Evolutionary conservation across 1,284 basidiomycete genomes (phyloP), one percentile per base, ranked within the genome.

Genomic region (Ganoderma leucocontextum): DNA sequence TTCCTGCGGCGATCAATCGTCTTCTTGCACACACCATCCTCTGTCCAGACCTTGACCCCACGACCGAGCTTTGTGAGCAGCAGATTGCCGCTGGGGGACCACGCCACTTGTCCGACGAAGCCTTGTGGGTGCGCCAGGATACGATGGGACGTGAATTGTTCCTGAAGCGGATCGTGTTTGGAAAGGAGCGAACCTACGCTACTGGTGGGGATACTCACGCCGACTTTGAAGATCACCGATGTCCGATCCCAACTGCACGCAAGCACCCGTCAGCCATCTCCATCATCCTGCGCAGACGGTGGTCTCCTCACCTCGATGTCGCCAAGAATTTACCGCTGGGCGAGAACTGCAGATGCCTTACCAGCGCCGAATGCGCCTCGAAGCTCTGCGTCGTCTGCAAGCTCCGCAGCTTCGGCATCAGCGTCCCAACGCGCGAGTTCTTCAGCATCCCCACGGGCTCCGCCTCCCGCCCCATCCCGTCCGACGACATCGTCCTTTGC

Each of bases 31-130:
- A 92, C 89, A 68, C 91, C 91, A 65, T 91, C 88, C 91, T 89
- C 86, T 10, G 87, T 89, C 92, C 92, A 94, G 60, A 94, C 82
- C 78, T 93, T 94, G 70, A 94, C 84, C n/a, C 87, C 88, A 68
- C 89, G 85, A 65, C 82, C 83, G 70, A 92, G 84, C 77, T 91
- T 91, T 13, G 91, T 92, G 38, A 93, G 80, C 10, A 93, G 80
- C 60, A 84, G 77, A 66, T 82, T 84, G 9, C 92, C 90, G 36
- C 83, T 86, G 1, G 91, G 91, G 38, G 91, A 92, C 92, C 92
- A 94, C 38, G 91, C 92, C 22, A 94, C 92, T 78, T 94, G 92
- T 60, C 89, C 87, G 57, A 93, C 89, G 75, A 94, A 93, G 33
- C 92, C 91, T 75, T 88, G 86, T 29, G 91, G 84, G 75, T 94